phyloP scores from a whole-genome alignment of 2,329 filamentous ascomycete genomes.

The Incumbomyces delicatus region DNA sequence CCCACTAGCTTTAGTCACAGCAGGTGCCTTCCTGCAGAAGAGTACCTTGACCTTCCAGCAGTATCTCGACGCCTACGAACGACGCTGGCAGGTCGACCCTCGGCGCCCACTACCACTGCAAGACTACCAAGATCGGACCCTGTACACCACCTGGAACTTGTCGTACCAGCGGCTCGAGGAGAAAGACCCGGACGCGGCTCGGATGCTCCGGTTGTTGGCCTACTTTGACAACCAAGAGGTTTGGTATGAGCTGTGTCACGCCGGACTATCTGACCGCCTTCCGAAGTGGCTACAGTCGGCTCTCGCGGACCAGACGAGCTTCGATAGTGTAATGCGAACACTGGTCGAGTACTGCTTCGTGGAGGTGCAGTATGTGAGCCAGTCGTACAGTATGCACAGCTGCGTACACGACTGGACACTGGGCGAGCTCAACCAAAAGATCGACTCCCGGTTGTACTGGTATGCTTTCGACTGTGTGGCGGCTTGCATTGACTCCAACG shows the following conservation, averaged over 20 bases:
- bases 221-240: conserved; percentile 36
- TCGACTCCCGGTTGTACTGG: conserved; percentile 8
- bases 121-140: too few species aligned
- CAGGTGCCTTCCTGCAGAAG: too few species aligned
- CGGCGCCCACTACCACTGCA: too few species aligned
- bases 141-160: too few species aligned
- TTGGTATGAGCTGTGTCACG: conserved; percentile 35
- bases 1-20: too few species aligned
- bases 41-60: too few species aligned
- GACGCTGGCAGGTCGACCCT: too few species aligned
- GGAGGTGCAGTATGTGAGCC: conserved; percentile 3
- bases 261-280: conserved; percentile 5
- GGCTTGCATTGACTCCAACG: not conserved
- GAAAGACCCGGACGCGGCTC: conserved; percentile 18
- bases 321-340: conserved; percentile 8
- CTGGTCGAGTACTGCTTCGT: conserved; percentile 11
- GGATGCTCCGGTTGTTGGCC: conserved; percentile 32
- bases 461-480: conserved; percentile 12
- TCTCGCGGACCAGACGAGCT: conserved; percentile 15
- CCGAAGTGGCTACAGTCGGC: not conserved
- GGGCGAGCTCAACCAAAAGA: conserved; percentile 6
- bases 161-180: too few species aligned
- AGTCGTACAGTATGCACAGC: conserved; percentile 12
- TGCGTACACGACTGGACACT: conserved; percentile 16
- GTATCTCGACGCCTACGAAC: too few species aligned